Percentiles rank a stretch among this genome's conserved stretches.
Evolutionary conservation across 2,329 filamentous ascomycete species (phyloP).

Genomic region (Diaporthe nobilis): DNA sequence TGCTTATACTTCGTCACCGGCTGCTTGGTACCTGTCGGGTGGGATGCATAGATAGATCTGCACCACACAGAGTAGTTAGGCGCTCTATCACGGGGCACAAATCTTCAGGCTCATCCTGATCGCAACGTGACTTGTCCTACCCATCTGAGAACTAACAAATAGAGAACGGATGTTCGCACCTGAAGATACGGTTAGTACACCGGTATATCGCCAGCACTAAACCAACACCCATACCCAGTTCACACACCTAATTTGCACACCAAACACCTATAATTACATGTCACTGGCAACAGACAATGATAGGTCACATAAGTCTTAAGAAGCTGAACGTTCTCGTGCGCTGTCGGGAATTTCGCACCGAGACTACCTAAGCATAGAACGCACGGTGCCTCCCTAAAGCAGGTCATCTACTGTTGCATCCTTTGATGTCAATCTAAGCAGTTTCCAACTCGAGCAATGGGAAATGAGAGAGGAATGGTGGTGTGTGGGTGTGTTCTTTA

Average conservation of each 20-base stretch:
- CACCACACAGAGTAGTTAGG: not conserved
- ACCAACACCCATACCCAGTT: no score
- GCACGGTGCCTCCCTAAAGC: not conserved
- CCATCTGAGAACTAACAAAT: no score
- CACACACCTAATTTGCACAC: no score
- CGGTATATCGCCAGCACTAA: no score
- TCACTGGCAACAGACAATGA: not conserved
- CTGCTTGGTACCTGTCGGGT: not conserved
- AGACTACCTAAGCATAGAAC: not conserved
- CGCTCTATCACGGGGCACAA: not conserved
- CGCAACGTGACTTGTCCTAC: no score
- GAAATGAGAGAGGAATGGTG: not conserved
- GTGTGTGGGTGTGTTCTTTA: not conserved
- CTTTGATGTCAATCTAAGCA: no score
- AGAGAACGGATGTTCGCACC: no score
- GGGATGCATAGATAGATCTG: not conserved
- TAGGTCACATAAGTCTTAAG: not conserved
- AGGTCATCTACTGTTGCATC: not conserved
- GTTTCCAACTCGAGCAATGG: not conserved
- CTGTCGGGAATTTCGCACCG: not conserved
- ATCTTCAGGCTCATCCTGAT: no score
- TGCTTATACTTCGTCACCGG: not conserved
- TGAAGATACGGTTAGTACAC: no score
- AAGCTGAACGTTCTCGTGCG: not conserved
- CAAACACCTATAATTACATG: no score